These are phyloP conservation scores for Psidium guajava DNA, from an alignment of 345 rosid species.

Conservation along the genomic window DNA sequence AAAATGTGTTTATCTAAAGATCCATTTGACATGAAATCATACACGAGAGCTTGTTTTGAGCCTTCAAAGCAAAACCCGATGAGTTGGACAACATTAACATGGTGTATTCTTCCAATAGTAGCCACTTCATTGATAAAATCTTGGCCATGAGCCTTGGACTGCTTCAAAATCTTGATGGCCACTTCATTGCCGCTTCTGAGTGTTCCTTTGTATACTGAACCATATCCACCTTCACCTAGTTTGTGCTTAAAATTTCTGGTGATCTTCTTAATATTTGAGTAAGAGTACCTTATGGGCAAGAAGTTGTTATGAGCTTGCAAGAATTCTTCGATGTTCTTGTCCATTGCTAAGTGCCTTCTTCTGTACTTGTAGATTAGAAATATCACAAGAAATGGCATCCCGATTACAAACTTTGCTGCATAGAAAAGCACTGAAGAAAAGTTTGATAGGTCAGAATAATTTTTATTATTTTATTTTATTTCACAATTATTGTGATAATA, in stretches of 20 bases:
- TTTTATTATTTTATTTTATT: too few relatives aligned
- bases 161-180: background rate
- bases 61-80: background rate
- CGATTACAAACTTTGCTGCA: background rate
- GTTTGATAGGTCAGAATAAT: background rate
- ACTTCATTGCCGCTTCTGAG: background rate
- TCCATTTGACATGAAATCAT: background rate
- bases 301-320: background rate
- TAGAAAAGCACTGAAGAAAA: background rate
- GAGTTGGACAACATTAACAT: background rate
- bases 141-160: background rate
- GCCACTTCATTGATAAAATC: background rate
- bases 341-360: background rate
- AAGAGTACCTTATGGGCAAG: background rate
- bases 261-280: background rate
- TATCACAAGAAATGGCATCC: background rate
- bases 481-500: too few relatives aligned
- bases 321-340: background rate
- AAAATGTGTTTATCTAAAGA: background rate
- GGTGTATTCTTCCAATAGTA: background rate
- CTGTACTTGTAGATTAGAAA: background rate
- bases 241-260: background rate
- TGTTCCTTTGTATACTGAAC: background rate
- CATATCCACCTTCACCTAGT: background rate
- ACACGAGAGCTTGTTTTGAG: background rate